A percentile compares a stretch with the other conserved stretches of the same genome.
Evolutionary conservation across 1,139 yeast genomes (phyloP).

Genomic region (Protomyces pachydermus): DNA sequence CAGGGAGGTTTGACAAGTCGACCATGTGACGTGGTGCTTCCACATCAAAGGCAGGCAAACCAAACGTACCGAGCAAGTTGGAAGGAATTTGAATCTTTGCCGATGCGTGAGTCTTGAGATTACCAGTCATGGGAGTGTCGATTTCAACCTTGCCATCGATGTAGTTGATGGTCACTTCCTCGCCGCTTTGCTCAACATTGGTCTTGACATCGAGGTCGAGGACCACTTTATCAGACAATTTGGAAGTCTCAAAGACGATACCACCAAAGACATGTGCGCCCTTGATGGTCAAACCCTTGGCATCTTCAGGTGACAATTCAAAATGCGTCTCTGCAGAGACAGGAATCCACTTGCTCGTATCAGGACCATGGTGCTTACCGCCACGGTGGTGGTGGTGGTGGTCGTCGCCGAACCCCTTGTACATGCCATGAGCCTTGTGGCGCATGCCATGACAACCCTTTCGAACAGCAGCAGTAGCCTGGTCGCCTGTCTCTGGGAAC

Average conservation of each 20-base stretch:
- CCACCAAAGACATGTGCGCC: conserved; percentile 17
- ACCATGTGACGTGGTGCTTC: conserved; percentile 21
- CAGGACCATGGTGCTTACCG: conserved; percentile 15
- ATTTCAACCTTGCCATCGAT: conserved; percentile 15
- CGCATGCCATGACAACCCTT: not conserved
- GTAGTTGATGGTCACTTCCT: conserved; percentile 10
- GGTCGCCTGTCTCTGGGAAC: not conserved
- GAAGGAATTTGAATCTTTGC: conserved; percentile 25
- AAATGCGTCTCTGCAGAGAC: conserved; percentile 12
- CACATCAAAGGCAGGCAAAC: conserved; percentile 18
- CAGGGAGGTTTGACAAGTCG: conserved; percentile 22
- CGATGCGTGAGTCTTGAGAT: conserved; percentile 12
- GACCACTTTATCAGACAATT: conserved; percentile 20
- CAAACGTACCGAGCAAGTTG: conserved; percentile 18
- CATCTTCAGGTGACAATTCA: conserved; percentile 12
- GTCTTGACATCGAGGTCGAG: conserved; percentile 22
- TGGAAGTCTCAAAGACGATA: conserved; percentile 21
- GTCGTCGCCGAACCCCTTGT: not conserved
- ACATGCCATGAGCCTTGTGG: not conserved
- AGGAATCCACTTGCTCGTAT: conserved; percentile 10
- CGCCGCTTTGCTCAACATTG: conserved; percentile 3
- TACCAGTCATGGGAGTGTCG: conserved; percentile 14
- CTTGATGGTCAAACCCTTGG: conserved; percentile 21
- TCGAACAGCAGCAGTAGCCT: not conserved
- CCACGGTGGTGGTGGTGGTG: not conserved